Conservation (phyloP, 1,284 basidiomycete genomes). For the Vanrija pseudolonga region DNA sequence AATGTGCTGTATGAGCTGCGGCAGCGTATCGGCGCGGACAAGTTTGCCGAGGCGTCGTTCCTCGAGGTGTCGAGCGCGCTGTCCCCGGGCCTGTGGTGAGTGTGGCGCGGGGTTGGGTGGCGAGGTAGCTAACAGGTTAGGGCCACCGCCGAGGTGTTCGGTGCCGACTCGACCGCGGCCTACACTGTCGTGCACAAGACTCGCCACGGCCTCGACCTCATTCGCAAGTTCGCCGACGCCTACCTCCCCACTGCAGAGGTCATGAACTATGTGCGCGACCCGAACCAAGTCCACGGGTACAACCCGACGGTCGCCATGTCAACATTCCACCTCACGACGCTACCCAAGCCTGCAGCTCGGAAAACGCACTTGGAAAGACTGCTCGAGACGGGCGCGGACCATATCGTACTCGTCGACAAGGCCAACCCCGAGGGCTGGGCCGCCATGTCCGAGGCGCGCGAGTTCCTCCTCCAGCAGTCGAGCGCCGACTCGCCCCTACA, state of each 20-base stretch:
- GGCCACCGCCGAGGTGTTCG: conserved; percentile 30
- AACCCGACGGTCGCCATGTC: conserved; percentile 65
- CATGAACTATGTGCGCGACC: neutral
- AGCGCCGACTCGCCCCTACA: conserved; percentile 16
- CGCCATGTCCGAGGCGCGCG: conserved; percentile 74
- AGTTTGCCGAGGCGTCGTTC: conserved; percentile 26
- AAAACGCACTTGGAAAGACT: conserved; percentile 22
- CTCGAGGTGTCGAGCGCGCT: conserved; percentile 49
- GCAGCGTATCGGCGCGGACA: conserved; percentile 37
- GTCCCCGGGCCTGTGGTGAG: conserved; percentile 51
- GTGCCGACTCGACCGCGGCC: conserved; percentile 23
- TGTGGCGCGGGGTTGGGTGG: conserved; percentile 7
- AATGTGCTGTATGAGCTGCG: conserved; percentile 49
- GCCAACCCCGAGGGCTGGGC: conserved; percentile 74
- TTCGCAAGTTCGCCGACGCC: conserved; percentile 8
- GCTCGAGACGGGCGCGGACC: conserved; percentile 21
- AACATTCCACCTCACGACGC: conserved; percentile 75
- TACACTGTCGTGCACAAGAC: conserved; percentile 35
- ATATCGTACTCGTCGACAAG: conserved; percentile 80
- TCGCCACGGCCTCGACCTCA: conserved; percentile 40
- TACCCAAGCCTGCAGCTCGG: conserved; percentile 61
- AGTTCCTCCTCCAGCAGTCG: conserved; percentile 60
- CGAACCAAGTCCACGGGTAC: conserved; percentile 22
- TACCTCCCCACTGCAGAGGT: neutral
- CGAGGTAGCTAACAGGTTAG: conserved; percentile 16